Evolutionary conservation across 768 basidiomycete genomes (phyloP).

Genomic region (Pisolithus orientalis): DNA sequence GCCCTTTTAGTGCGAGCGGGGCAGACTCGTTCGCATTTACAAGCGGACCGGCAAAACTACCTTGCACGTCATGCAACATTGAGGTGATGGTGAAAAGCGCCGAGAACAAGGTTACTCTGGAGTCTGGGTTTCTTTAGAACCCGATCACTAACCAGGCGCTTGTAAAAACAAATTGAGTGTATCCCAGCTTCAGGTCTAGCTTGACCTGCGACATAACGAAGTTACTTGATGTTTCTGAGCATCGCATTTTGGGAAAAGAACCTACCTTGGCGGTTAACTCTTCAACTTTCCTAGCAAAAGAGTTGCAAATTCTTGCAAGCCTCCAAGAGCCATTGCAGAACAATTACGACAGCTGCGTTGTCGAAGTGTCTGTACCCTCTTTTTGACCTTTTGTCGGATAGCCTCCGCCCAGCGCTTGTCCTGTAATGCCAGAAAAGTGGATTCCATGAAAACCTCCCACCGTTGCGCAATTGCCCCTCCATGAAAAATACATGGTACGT

Average conservation of each 20-base stretch:
- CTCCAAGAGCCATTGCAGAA: neutral
- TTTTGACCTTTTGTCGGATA: neutral
- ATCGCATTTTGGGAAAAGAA: neutral
- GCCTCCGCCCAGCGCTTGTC: slow-evolving; percentile 13
- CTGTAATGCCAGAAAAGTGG: slow-evolving; percentile 9
- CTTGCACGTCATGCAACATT: too few species aligned
- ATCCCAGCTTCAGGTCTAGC: too few species aligned
- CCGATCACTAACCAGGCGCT: too few species aligned
- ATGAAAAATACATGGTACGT: neutral
- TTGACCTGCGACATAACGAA: slow-evolving; percentile 3
- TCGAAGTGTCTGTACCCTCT: neutral
- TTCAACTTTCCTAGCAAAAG: slow-evolving; percentile 11
- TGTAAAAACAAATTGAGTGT: too few species aligned
- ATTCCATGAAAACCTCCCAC: slow-evolving; percentile 19
- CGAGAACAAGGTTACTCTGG: too few species aligned
- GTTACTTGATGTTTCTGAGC: neutral
- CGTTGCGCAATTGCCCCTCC: neutral
- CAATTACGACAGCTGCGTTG: neutral
- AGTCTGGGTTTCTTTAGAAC: too few species aligned
- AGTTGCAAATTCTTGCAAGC: slow-evolving; percentile 8
- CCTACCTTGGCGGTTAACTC: slow-evolving; percentile 6
- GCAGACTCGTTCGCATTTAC: too few species aligned
- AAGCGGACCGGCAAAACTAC: too few species aligned
- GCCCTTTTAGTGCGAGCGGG: too few species aligned
- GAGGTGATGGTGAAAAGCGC: too few species aligned